Evolutionary conservation across 2,329 filamentous ascomycete genomes (phyloP).

Genomic region (Hirsutella rhossiliensis): DNA sequence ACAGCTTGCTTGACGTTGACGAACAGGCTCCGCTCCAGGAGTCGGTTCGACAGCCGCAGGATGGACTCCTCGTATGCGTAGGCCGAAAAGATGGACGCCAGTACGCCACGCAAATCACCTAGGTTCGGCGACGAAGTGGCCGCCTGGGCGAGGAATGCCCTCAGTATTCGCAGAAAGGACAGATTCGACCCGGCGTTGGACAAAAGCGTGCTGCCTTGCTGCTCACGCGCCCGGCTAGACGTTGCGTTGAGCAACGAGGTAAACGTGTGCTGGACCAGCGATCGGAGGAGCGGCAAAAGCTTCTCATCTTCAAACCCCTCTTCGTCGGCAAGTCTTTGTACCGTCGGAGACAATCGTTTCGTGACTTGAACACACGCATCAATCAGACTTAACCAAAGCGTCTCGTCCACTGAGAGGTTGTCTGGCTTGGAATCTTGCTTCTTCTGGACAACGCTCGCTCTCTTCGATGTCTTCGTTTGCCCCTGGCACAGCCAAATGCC

Average conservation of each 20-base stretch:
- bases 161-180: conserved; percentile 79
- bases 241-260: conserved; percentile 73
- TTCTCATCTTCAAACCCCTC: conserved; percentile 41
- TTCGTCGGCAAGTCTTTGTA: conserved; percentile 23
- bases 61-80: conserved; percentile 94
- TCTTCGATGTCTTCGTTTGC: conserved; percentile 54
- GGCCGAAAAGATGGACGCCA: conserved; percentile 83
- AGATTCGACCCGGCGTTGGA: conserved; percentile 41
- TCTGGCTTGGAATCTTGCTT: conserved; percentile 31
- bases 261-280: conserved; percentile 80
- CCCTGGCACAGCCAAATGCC: conserved; percentile 93
- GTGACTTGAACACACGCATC: conserved; percentile 52
- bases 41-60: conserved; percentile 68
- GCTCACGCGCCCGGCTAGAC: conserved; percentile 32
- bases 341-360: conserved; percentile 45
- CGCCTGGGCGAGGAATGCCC: conserved; percentile 76
- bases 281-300: conserved; percentile 57
- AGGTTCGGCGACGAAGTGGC: conserved; percentile 74
- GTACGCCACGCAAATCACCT: conserved; percentile 72
- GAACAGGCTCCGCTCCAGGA: conserved; percentile 84
- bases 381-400: conserved; percentile 49
- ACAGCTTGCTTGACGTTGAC: conserved; percentile 66
- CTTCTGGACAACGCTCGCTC: conserved; percentile 33
- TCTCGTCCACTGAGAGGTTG: conserved; percentile 39
- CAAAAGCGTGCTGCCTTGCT: conserved; percentile 19